Evolutionary conservation across 345 rosid genomes (phyloP), one percentile per base, ranked within the genome.

Genomic region (Microthlaspi erraticum): DNA sequence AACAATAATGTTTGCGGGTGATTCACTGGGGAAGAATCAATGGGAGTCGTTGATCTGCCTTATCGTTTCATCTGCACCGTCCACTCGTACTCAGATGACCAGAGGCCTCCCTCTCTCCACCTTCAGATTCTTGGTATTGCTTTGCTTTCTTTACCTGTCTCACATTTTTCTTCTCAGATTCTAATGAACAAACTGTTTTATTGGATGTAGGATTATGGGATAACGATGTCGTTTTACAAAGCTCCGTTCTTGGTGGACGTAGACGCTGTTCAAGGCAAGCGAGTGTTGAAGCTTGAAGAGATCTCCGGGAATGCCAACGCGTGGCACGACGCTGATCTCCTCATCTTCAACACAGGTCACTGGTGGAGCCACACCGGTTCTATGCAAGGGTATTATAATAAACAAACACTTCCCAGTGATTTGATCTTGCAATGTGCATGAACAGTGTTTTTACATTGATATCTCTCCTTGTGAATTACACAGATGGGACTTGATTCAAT

Each of bases 401-500:
- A 26, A 26, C 29, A 3, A 48, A 9, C 45, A n/a, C 8, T 44
- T 32, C 5, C 6, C 33, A 6, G 9, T 51, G 12, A 10, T 39
- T 49, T 66, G 5, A 17, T 49, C 38, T 7, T 56, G 37, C 3
- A 20, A 23, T 26, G 8, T 56, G 34, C 11, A 0, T n/a, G n/a
- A 44, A 42, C 44, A 23, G 14, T 29, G 37, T 39, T 14, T 14
- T 10, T 39, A 53, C 9, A 9, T 2, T 2, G 0, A 3, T 9
- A 4, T 32, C 20, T 51, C 44, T 32, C 2, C 44, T 31, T 70
- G 57, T 61, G 80, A 37, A 17, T 3, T 26, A 41, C 48, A 50
- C 87, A 94, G 98, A 77, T 94, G 99, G 99, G 97, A 94, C 82
- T 74, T 88, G 72, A 94, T 94, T 69, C 91, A 91, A 66, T 82